These are phyloP conservation scores for Protomyces gravidus DNA, from an alignment of 1,139 yeast genomes.

Conservation along the genomic window DNA sequence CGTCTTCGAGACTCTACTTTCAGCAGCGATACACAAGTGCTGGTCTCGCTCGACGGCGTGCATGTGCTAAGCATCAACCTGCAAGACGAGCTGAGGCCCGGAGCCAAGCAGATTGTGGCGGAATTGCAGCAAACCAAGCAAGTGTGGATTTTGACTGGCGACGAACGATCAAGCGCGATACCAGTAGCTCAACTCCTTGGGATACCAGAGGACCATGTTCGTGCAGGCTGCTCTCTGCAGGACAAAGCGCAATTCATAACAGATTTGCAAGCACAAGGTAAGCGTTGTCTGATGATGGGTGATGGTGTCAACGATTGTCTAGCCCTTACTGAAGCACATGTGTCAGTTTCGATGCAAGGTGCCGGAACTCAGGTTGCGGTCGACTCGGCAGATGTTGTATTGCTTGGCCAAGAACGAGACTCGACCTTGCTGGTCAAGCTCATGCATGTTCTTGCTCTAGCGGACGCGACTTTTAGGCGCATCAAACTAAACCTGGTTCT, in stretches of 20 bases:
- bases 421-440: conserved; percentile 53
- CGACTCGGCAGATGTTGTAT: conserved; percentile 87
- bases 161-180: conserved; percentile 60
- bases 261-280: conserved; percentile 46
- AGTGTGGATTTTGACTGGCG: conserved; percentile 73
- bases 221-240: conserved; percentile 69
- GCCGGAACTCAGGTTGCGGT: conserved; percentile 94
- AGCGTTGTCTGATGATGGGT: conserved; percentile 68
- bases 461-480: conserved; percentile 63
- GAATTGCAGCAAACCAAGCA: conserved; percentile 50
- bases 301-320: conserved; percentile 98
- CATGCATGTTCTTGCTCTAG: conserved; percentile 67
- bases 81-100: conserved; percentile 62
- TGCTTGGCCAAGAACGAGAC: conserved; percentile 41
- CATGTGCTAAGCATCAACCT: conserved; percentile 51
- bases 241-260: conserved; percentile 61
- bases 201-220: conserved; percentile 51
- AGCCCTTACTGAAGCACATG: conserved; percentile 78
- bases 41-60: conserved; percentile 36
- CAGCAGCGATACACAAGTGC: background rate
- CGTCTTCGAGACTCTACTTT: background rate
- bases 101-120: conserved; percentile 53
- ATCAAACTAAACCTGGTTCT: conserved; percentile 78
- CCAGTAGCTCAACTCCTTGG: conserved; percentile 66
- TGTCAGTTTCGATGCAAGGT: conserved; percentile 78